Evolutionary conservation across 768 basidiomycete genomes (phyloP).

Genomic region (Lepiota venenata): DNA sequence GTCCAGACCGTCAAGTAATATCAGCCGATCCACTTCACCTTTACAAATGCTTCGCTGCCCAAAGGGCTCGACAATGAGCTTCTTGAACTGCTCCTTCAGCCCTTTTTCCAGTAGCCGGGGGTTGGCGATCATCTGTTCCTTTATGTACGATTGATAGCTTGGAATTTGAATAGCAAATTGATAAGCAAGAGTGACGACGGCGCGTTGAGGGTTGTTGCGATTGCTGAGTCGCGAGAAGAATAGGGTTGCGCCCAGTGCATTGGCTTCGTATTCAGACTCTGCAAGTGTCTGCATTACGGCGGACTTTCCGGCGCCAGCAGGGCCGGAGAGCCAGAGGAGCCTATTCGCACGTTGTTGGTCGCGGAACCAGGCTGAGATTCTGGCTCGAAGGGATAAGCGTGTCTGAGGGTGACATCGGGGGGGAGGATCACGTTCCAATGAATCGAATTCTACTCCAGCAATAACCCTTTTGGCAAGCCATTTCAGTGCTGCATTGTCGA

Average conservation of each 20-base stretch:
- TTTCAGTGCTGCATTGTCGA: neutral
- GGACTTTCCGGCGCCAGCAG: conserved; percentile 3
- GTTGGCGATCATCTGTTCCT: neutral
- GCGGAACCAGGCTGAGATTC: neutral
- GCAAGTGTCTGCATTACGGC: neutral
- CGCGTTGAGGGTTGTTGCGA: neutral
- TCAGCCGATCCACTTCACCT: neutral
- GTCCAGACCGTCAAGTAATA: conserved; percentile 1
- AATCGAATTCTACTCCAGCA: neutral
- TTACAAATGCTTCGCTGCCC: too few relatives aligned
- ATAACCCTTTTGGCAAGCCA: neutral
- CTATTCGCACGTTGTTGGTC: neutral
- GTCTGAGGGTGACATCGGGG: neutral
- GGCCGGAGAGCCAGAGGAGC: neutral
- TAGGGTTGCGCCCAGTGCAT: neutral
- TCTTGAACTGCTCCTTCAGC: neutral
- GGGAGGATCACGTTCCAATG: neutral
- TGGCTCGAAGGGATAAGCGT: neutral
- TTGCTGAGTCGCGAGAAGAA: conserved; percentile 2
- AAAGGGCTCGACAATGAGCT: neutral
- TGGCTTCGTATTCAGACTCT: neutral
- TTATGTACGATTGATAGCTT: neutral
- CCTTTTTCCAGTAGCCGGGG: conserved; percentile 2
- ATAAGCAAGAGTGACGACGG: neutral
- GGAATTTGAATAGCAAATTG: neutral